Conservation (phyloP, 2,329 filamentous ascomycete genomes). For the Aspergillus fijiensis region DNA sequence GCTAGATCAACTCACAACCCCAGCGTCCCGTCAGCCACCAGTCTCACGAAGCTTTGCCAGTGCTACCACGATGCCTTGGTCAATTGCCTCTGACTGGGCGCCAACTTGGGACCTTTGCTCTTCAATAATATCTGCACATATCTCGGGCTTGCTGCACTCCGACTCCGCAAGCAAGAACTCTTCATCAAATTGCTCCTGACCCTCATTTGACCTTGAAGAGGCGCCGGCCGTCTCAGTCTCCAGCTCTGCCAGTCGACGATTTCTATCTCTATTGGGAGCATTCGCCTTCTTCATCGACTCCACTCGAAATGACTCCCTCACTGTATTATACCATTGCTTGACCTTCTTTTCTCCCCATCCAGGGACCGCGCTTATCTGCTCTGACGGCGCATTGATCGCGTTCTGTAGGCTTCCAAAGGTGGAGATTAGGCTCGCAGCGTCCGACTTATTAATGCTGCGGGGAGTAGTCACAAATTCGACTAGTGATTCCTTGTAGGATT, state of each 20-base stretch:
- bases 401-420: constrained; percentile 87
- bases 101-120: constrained; percentile 15
- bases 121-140: constrained; percentile 18
- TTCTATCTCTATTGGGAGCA: constrained; percentile 25
- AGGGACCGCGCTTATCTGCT: constrained; percentile 78
- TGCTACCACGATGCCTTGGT: constrained; percentile 60
- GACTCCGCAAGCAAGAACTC: constrained; percentile 42
- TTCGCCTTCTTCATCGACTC: constrained; percentile 65
- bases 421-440: constrained; percentile 84
- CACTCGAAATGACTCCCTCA: constrained; percentile 81
- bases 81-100: constrained; percentile 46
- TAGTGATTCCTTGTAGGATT: constrained; percentile 79
- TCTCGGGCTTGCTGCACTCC: constrained; percentile 24
- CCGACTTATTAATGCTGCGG: constrained; percentile 87
- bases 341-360: constrained; percentile 98
- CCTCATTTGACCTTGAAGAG: background rate
- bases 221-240: constrained; percentile 45
- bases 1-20: background rate
- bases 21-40: constrained; percentile 22
- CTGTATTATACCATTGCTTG: constrained; percentile 75
- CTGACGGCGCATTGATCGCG: constrained; percentile 82
- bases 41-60: constrained; percentile 54
- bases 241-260: background rate
- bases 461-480: constrained; percentile 92
- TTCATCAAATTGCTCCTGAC: constrained; percentile 24